Conservation (phyloP, 1,284 basidiomycete genomes). For the Cryptococcus hybrid region DNA sequence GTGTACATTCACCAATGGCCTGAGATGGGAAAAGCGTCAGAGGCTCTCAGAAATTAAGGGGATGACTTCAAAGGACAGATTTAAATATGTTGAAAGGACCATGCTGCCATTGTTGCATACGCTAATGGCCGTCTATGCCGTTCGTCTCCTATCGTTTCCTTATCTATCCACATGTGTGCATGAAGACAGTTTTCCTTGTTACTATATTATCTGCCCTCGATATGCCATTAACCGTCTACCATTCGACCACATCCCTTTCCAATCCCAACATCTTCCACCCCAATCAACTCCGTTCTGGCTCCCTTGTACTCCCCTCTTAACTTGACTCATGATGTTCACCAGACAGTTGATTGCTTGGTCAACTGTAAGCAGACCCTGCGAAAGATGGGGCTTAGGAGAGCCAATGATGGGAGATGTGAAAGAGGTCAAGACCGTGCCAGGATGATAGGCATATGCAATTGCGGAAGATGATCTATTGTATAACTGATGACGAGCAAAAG, state of each 20-base stretch:
- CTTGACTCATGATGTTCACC: slow-evolving; percentile 57
- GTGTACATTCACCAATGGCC: no score
- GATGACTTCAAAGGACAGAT: background rate
- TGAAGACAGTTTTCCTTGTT: no score
- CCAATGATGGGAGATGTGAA: slow-evolving; percentile 44
- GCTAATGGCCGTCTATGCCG: no score
- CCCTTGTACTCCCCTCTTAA: slow-evolving; percentile 16
- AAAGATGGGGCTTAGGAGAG: slow-evolving; percentile 23
- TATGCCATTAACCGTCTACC: slow-evolving; percentile 27
- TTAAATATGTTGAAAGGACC: background rate
- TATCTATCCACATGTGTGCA: no score
- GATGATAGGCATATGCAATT: slow-evolving; percentile 53
- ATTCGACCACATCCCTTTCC: slow-evolving; percentile 58
- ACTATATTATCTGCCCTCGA: background rate
- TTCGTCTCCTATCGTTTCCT: no score
- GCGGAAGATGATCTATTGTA: slow-evolving; percentile 25
- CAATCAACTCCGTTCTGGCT: slow-evolving; percentile 46
- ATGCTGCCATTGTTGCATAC: no score
- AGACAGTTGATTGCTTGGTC: slow-evolving; percentile 62
- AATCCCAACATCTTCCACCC: slow-evolving; percentile 68
- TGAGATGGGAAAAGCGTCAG: no score
- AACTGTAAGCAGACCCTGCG: slow-evolving; percentile 60
- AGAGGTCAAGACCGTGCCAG: slow-evolving; percentile 43
- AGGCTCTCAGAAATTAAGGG: background rate
- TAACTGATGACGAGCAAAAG: background rate